Evolutionary conservation across 306 rosid genomes (phyloP).

Genomic region (Cucumis hystrix): DNA sequence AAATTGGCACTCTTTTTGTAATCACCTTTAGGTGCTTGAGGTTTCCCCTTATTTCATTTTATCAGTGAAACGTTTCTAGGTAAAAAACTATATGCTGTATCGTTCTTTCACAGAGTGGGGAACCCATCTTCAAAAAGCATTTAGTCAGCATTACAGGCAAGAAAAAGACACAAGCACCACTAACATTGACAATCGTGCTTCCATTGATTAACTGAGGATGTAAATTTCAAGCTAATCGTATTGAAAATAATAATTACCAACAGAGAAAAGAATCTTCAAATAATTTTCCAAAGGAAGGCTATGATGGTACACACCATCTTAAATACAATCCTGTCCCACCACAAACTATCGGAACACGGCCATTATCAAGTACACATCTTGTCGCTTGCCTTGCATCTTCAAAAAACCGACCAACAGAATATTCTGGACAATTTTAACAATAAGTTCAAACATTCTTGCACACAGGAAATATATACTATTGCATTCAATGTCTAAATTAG

Average conservation of each 20-base stretch:
- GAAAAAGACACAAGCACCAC: background rate
- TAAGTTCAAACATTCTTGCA: conserved; percentile 9
- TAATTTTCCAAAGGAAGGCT: conserved; percentile 5
- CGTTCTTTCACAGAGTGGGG: background rate
- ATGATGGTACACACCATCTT: conserved; percentile 52
- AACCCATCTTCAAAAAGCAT: background rate
- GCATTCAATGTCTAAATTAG: background rate
- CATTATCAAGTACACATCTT: conserved; percentile 52
- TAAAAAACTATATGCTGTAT: background rate
- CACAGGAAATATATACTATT: background rate
- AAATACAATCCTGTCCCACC: conserved; percentile 96
- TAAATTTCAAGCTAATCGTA: background rate
- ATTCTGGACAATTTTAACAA: conserved; percentile 42
- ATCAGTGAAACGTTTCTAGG: no score
- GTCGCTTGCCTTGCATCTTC: conserved; percentile 91
- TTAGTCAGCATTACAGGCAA: background rate
- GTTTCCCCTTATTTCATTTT: no score
- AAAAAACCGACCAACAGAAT: conserved; percentile 82
- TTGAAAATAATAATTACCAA: background rate
- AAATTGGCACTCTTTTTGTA: no score
- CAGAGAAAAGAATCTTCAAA: conserved; percentile 1
- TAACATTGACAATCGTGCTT: background rate
- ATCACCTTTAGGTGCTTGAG: no score
- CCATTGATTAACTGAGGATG: background rate
- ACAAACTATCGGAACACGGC: conserved; percentile 73